A percentile compares a stretch with the other conserved stretches of the same genome.
Evolutionary conservation across 257 asterid genomes (phyloP).

Genomic region (Ehretia macrophylla): DNA sequence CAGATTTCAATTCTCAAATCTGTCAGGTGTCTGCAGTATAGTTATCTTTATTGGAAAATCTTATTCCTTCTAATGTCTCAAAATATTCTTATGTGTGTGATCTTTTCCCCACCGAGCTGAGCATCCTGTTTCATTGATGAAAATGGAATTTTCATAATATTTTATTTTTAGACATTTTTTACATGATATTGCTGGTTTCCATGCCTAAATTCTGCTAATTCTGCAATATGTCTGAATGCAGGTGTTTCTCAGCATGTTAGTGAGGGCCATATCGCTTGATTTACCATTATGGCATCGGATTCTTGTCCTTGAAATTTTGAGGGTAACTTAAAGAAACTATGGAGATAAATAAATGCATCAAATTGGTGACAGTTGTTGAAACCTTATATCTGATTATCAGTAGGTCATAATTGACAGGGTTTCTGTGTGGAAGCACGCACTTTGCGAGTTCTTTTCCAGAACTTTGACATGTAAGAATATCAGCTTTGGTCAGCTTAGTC

Average conservation of each 20-base stretch:
- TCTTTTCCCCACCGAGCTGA: no score
- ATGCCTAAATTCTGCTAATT: not conserved
- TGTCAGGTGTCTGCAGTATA: no score
- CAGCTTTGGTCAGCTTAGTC: conserved; percentile 1
- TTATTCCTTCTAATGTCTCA: no score
- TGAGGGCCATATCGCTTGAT: conserved; percentile 82
- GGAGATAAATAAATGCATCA: not conserved
- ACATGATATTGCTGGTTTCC: not conserved
- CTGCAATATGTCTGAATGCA: conserved; percentile 23
- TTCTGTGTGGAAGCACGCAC: conserved; percentile 99
- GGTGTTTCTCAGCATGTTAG: conserved; percentile 97
- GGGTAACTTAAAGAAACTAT: conserved; percentile 49
- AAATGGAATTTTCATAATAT: no score
- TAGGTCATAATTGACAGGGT: conserved; percentile 50
- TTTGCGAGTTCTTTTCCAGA: conserved; percentile 80
- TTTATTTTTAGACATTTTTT: no score
- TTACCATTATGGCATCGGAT: conserved; percentile 98
- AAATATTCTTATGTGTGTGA: no score
- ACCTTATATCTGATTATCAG: conserved; percentile 19
- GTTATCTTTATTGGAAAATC: no score
- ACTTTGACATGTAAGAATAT: conserved; percentile 88
- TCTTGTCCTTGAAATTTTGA: conserved; percentile 92
- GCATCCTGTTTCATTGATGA: no score
- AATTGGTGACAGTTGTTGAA: not conserved
- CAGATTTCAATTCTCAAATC: no score